These are phyloP conservation scores for Hortaea werneckii DNA, from an alignment of 2,329 filamentous ascomycete genomes.

Conservation along the genomic window DNA sequence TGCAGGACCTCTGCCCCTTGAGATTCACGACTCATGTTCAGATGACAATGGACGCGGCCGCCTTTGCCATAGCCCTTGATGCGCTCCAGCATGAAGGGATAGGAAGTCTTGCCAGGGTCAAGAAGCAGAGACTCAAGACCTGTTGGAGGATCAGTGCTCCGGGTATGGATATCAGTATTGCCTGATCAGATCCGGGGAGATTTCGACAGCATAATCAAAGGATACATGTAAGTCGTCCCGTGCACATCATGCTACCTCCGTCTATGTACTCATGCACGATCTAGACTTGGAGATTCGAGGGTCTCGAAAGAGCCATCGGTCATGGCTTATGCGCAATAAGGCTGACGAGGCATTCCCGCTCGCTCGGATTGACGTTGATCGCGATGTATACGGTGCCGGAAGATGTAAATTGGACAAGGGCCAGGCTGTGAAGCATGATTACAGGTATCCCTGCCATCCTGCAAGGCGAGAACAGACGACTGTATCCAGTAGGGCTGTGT, in stretches of 20 bases:
- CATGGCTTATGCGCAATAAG: slow-evolving; percentile 7
- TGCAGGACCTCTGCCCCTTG: slow-evolving; percentile 18
- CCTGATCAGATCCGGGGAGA: slow-evolving; percentile 8
- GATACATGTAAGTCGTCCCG: slow-evolving; percentile 11
- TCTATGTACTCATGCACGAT: background rate
- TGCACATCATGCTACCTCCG: background rate
- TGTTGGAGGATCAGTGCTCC: slow-evolving; percentile 14
- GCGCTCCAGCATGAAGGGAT: slow-evolving; percentile 19
- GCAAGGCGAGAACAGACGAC: no score
- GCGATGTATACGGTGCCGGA: no score
- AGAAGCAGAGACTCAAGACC: slow-evolving; percentile 3
- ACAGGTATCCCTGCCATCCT: no score
- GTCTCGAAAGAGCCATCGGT: slow-evolving; percentile 6
- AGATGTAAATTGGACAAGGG: no score
- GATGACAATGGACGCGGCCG: slow-evolving; percentile 20
- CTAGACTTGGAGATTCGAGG: slow-evolving; percentile 6
- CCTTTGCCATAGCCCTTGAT: slow-evolving; percentile 20
- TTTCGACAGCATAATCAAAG: slow-evolving; percentile 12
- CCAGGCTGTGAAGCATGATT: no score
- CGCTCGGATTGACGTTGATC: no score
- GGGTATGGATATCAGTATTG: slow-evolving; percentile 14
- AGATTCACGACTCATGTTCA: slow-evolving; percentile 14
- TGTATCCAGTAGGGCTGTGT: no score
- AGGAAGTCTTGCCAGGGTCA: slow-evolving; percentile 12
- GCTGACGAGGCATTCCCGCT: no score